Percentiles rank a stretch among this genome's conserved stretches.
These are phyloP conservation scores for Rachicladosporium sp. DNA, from an alignment of 2,329 filamentous ascomycete genomes.

Conservation along the genomic window DNA sequence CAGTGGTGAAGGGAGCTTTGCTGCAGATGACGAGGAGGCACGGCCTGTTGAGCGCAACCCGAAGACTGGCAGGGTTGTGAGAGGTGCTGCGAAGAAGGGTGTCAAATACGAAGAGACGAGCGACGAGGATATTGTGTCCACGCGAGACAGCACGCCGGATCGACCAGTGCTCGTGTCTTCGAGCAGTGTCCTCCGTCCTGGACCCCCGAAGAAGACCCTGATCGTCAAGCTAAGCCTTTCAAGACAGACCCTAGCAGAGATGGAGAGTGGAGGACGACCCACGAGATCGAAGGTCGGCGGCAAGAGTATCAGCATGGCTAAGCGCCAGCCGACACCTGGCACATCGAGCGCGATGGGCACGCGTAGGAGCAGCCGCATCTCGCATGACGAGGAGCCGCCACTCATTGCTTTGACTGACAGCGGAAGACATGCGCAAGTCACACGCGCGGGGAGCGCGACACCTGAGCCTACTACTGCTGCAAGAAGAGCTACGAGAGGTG, in stretches of 20 bases:
- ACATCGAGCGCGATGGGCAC: constrained; percentile 14
- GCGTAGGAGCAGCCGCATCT: constrained; percentile 47
- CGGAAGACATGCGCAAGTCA: constrained; percentile 43
- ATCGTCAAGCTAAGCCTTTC: constrained; percentile 32
- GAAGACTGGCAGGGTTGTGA: constrained; percentile 41
- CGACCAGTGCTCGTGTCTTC: too few relatives aligned
- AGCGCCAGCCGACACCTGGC: constrained; percentile 23
- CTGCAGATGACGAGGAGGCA: constrained; percentile 33
- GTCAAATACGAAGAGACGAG: constrained; percentile 44
- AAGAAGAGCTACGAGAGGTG: constrained; percentile 30
- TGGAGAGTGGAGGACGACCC: constrained; percentile 10
- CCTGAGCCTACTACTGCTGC: constrained; percentile 28
- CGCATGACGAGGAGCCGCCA: constrained; percentile 43
- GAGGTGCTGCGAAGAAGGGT: constrained; percentile 42
- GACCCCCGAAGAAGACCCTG: constrained; percentile 13
- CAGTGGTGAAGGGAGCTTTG: constrained; percentile 31
- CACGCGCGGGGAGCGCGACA: constrained; percentile 43
- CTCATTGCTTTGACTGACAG: constrained; percentile 47
- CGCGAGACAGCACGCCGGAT: constrained; percentile 10
- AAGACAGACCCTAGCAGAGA: neutral
- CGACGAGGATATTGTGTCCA: constrained; percentile 32
- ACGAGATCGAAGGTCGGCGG: constrained; percentile 28
- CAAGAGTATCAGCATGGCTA: constrained; percentile 21
- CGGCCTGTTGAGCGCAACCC: constrained; percentile 44
- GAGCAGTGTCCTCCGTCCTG: too few relatives aligned